A percentile compares a stretch with the other conserved stretches of the same genome.
Evolutionary conservation across 305 asterid species (phyloP).

Genomic region (Plantago lanceolata): DNA sequence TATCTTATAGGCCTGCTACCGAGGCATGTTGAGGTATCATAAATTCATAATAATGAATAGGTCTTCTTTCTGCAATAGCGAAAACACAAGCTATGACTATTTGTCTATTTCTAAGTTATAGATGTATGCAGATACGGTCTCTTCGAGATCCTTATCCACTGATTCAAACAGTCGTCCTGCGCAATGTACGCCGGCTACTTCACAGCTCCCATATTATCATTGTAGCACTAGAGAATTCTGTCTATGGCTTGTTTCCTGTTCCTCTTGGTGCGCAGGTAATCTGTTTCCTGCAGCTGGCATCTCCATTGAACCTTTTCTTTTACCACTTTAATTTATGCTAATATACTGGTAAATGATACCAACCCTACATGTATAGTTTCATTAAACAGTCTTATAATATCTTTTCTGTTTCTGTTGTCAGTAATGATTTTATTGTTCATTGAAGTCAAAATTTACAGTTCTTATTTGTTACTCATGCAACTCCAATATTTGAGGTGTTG

Average conservation of each 20-base stretch:
- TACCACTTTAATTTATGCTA: not conserved
- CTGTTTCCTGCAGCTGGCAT: conserved; percentile 17
- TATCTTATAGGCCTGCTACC: conserved; percentile 91
- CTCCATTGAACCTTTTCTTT: conserved; percentile 8
- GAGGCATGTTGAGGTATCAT: conserved; percentile 82
- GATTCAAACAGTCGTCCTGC: conserved; percentile 90
- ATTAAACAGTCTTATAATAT: not conserved
- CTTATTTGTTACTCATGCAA: too few species aligned
- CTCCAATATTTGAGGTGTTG: not conserved
- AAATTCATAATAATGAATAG: not conserved
- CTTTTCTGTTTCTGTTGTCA: not conserved
- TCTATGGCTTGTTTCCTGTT: conserved; percentile 90
- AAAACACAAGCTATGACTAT: not conserved
- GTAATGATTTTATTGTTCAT: not conserved
- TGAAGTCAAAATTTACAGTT: too few species aligned
- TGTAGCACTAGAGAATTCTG: conserved; percentile 74
- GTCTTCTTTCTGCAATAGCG: not conserved
- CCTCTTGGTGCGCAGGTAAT: conserved; percentile 98
- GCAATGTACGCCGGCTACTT: conserved; percentile 75
- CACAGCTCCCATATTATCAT: conserved; percentile 59
- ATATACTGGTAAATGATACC: not conserved
- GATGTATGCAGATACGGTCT: conserved; percentile 69
- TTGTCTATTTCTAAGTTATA: conserved; percentile 16
- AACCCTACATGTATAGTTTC: not conserved
- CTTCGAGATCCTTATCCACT: conserved; percentile 88